Evolutionary conservation across 768 basidiomycete genomes (phyloP), one percentile per base, ranked within the genome.

Genomic region (Dendrothele bispora): DNA sequence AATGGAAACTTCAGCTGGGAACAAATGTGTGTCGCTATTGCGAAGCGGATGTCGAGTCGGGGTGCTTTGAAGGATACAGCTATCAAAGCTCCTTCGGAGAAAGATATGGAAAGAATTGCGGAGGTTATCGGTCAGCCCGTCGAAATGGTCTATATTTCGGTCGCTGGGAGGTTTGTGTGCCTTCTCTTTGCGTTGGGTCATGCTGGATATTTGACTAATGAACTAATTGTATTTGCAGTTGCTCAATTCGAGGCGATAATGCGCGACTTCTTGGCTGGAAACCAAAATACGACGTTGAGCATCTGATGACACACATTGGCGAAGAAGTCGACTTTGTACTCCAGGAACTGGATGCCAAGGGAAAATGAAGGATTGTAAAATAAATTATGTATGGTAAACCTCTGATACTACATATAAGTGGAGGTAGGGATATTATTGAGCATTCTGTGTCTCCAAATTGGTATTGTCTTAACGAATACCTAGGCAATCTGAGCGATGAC

Each of bases 1-100:
- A 52, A 52, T 29, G 51, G 51, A 7, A 38, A 32, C 8, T 52
- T 52, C 41, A 43, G 51, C 21, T 52, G 51, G 51, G 48, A 44
- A 41, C 25, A 20, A 5, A 40, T 52, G n/a, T 52, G 41, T 21
- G 39, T 39, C 24, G 51, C 35, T n/a, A 43, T 52, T 21, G 22
- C 45, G 10, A 38, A 45, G 29, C 27, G 38, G 4, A 25, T 52
- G 7, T 17, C 32, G 17, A 43, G 38, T 17, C 35, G 41, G 28
- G 41, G 41, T n/a, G 22, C 30, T 10, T 7, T 47, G 5, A 44
- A 39, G 6, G 40, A 5, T 18, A 12, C 39, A 28, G 20, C 30
- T 32, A 15, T 38, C 10, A 39, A 35, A 11, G 46, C 28, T n/a
- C 42, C 51, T 10, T 26, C 26, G 12, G 51, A 52, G 12, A 38